Evolutionary conservation across 2,329 filamentous ascomycete species (phyloP).

Genomic region (Colletotrichum falcatum): DNA sequence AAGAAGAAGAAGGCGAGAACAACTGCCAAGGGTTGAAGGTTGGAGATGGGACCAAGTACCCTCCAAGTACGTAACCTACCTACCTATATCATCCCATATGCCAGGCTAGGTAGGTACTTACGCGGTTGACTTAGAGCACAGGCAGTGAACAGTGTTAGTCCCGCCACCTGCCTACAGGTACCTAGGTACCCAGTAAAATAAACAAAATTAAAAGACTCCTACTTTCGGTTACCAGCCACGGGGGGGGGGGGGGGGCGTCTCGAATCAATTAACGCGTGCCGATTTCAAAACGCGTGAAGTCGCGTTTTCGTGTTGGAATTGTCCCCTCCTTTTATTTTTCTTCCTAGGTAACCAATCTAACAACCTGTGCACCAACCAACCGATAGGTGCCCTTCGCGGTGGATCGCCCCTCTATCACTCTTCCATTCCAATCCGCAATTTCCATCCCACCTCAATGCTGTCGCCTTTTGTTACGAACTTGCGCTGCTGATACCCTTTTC

Average conservation of each 20-base stretch:
- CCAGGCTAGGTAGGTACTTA: background rate
- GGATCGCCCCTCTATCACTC: background rate
- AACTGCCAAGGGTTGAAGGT: background rate
- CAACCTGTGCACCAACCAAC: background rate
- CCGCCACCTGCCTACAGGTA: no score
- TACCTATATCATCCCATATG: background rate
- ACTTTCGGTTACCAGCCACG: background rate
- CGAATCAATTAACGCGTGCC: slow-evolving; percentile 14
- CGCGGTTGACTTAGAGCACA: background rate
- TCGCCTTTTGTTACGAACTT: background rate
- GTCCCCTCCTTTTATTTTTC: slow-evolving; percentile 17
- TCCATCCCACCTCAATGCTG: slow-evolving; percentile 14
- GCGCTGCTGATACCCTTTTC: slow-evolving; percentile 10
- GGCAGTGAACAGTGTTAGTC: background rate
- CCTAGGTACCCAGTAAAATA: no score
- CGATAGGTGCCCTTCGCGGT: background rate
- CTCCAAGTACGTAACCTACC: background rate
- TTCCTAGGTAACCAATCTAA: background rate
- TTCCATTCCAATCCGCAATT: background rate
- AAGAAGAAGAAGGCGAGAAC: no score
- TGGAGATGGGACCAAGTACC: background rate
- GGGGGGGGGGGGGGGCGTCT: no score
- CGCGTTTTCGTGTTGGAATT: slow-evolving; percentile 13
- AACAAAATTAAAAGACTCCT: background rate
- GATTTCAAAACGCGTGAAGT: slow-evolving; percentile 1